Conservation (phyloP, 176 grass and related monocot genomes). For the sorghum (Sorghum bicolor) region DNA sequence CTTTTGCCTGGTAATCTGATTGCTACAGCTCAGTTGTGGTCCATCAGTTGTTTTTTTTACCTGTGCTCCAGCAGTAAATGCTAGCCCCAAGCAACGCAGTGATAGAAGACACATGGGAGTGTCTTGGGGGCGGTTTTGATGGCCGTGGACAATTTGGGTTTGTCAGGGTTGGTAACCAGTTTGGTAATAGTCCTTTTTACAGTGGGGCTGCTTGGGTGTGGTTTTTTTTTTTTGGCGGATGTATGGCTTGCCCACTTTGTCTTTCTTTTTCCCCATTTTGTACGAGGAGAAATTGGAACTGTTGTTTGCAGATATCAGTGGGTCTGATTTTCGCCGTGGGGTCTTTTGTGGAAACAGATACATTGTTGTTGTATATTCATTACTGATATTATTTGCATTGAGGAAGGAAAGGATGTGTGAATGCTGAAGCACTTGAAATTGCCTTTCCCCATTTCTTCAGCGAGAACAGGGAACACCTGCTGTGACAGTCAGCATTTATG, state of each 20-base stretch:
- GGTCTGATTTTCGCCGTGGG: not conserved
- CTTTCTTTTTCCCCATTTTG: conserved; percentile 17
- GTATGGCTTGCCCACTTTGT: conserved; percentile 37
- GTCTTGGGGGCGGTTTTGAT: not conserved
- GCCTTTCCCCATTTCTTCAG: no score
- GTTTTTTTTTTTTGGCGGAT: conserved; percentile 31
- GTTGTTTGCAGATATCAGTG: conserved; percentile 33
- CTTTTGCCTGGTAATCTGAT: not conserved
- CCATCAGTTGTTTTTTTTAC: not conserved
- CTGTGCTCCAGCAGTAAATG: not conserved
- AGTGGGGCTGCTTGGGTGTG: conserved; percentile 34
- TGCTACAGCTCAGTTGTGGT: not conserved
- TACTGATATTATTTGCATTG: conserved; percentile 42
- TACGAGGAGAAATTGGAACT: not conserved
- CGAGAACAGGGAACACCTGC: not conserved
- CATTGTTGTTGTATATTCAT: conserved; percentile 54
- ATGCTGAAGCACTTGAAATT: conserved; percentile 1
- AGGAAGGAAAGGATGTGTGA: conserved; percentile 20
- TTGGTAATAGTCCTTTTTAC: conserved; percentile 25
- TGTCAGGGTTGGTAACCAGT: conserved; percentile 35
- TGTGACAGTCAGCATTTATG: no score
- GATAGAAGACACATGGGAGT: conserved; percentile 2
- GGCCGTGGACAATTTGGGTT: not conserved
- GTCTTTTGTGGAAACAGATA: conserved; percentile 21
- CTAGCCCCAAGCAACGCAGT: conserved; percentile 18